Percentiles rank a stretch among this genome's conserved stretches.
These are phyloP conservation scores for Trichoderma virens DNA, from an alignment of 495 filamentous ascomycete species.

Conservation along the genomic window DNA sequence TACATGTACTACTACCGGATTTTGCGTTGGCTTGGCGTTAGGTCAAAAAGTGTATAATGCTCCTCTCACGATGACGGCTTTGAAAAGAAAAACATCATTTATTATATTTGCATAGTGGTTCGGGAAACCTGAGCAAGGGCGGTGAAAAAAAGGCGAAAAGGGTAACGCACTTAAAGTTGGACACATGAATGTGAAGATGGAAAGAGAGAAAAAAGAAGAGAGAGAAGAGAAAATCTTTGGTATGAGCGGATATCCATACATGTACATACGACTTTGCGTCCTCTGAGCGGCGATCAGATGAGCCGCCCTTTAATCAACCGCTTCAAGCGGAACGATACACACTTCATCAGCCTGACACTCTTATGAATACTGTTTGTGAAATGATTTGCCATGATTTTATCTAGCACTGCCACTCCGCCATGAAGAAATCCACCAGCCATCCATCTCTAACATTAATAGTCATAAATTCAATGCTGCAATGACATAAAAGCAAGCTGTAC, in stretches of 20 bases:
- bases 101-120: slow-evolving; percentile 12
- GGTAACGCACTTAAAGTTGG: neutral
- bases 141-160: neutral
- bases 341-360: neutral
- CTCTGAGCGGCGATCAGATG: neutral
- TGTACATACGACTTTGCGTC: slow-evolving; percentile 13
- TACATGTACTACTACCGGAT: neutral
- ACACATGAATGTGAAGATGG: neutral
- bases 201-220: too few species aligned
- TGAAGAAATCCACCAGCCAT: neutral
- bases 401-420: neutral
- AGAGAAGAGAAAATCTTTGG: neutral
- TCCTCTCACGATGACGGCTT: slow-evolving; percentile 36
- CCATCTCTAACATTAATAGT: neutral
- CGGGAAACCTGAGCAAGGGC: neutral
- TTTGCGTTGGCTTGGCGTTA: slow-evolving; percentile 8
- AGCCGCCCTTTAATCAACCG: slow-evolving; percentile 5
- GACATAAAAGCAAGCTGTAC: neutral
- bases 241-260: slow-evolving; percentile 9
- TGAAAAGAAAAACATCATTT: slow-evolving; percentile 17
- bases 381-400: neutral
- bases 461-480: neutral
- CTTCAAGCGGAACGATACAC: neutral
- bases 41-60: slow-evolving; percentile 34
- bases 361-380: neutral